Evolutionary conservation across 495 filamentous ascomycete genomes (phyloP).

Genomic region (Neurospora sp.): DNA sequence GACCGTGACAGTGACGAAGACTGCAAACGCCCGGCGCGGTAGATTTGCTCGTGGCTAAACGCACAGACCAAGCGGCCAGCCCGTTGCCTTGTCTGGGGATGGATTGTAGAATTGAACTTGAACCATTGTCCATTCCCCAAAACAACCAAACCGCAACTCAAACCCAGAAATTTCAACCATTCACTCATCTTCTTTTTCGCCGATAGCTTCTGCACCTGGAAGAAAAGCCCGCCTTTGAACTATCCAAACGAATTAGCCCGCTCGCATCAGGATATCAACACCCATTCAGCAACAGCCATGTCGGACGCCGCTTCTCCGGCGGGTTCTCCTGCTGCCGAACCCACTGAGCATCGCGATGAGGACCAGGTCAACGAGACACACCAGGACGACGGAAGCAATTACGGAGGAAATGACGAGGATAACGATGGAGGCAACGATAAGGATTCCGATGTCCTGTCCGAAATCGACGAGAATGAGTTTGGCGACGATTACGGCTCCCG

Average conservation of each 20-base stretch:
- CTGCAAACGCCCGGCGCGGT: background rate
- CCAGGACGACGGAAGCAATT: background rate
- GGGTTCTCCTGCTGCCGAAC: constrained; percentile 11
- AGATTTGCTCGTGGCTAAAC: background rate
- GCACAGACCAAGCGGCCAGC: background rate
- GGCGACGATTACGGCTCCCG: constrained; percentile 74
- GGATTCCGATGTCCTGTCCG: constrained; percentile 74
- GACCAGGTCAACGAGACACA: constrained; percentile 19
- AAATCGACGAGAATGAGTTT: constrained; percentile 92
- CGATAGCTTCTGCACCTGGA: background rate
- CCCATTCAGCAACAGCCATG: constrained; percentile 21
- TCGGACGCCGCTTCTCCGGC: constrained; percentile 30
- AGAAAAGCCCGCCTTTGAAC: background rate
- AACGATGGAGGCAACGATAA: constrained; percentile 41
- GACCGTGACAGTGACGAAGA: background rate
- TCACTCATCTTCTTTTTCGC: background rate
- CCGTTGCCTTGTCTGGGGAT: background rate
- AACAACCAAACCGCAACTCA: background rate
- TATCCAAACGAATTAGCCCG: background rate
- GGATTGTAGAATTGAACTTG: background rate
- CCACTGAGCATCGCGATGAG: constrained; percentile 8
- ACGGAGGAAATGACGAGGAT: constrained; percentile 18
- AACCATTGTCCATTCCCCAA: background rate
- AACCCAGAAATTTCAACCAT: background rate
- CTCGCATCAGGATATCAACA: background rate